Base-by-base conservation (phyloP, 23 red algal species). In the Gracilaria gracilis region DNA sequence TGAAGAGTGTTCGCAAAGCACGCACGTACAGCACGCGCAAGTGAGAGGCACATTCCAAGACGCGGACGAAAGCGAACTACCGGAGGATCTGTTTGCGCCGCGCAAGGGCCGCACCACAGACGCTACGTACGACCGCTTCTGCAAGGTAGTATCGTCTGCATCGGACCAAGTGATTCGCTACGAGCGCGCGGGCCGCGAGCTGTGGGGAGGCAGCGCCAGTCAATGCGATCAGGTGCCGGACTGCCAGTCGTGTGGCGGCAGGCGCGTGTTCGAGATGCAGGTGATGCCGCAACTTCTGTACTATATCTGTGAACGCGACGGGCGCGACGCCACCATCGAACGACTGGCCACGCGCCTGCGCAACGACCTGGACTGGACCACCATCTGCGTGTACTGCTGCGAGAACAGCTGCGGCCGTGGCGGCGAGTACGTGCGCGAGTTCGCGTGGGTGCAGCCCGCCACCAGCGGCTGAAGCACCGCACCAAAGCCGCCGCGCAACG, bases 191-290 rank as follows among this genome's bases (percentile, higher is more conserved):
- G 87, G 87, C 25, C 24, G 19, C 14, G 35, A 24, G 21, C 57
- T 90, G 59, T 67, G 71, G 87, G 87, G 50, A 0, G 46, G 44
- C 27, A 2, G 4, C 4, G 35, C 47, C 33, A 33, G 25, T 4
- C 71, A 51, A 0, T 77, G 71, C 57, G 73, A 51, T 14, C 5
- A 1, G 6, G 35, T 88, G 34, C 83, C 83, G 20, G 20, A 17
- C 54, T 96, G 94, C 75, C 29, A 84, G 29, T 31, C 11, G 4
- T 96, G 94, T 67, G 86, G 87, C n/a, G 31, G 29, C 25, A 35
- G 46, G 25, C 81, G 94, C 44, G 79, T 96, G 44, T 96, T 93
- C 77, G 94, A 96, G 70, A 57, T 96, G 82, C 94, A 96, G 57
- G 33, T 96, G 9, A 96, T 96, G 94, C 87, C 94, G 47, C 94